Base-by-base conservation (phyloP, 2,329 filamentous ascomycete genomes). In the Dendryphion nanum region DNA sequence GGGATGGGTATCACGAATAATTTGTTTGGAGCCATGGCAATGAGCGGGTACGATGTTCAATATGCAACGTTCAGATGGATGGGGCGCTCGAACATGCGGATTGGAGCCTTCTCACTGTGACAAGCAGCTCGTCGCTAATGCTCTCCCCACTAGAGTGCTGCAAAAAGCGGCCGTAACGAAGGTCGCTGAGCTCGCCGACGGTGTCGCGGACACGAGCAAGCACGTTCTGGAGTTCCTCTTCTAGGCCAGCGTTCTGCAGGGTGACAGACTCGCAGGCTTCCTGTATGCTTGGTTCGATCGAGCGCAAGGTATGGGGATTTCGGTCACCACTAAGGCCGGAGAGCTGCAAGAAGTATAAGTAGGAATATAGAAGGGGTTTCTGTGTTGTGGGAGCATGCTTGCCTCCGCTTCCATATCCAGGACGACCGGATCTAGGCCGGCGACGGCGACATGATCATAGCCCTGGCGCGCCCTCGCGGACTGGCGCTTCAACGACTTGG, bases 181-280 rank as follows among this genome's bases (percentile, higher is more conserved):
- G 73, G 64, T 94, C 87, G 63, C 88, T 94, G 60, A 95, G 70
- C 33, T 78, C 80, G 20, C 84, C 84, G 13, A 93, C 77, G 0
- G 77, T 83, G 39, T 80, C 75, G 47, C 76, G 75, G 35, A 93
- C 76, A 8, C 79, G 77, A 4, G 76, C 71, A 5, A 85, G 64
- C 3, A 89, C 68, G 2, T 63, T 61, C 1, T 74, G 72, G 37
- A 85, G 80, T 49, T 91, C 83, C 21, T 76, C 70, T 50, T 87
- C 78, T 4, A 90, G 71, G 26, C 70, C 72, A 41, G 74, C 70
- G 38, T 91, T 79, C 56, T 93, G 84, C 15, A 73, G 73, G 55
- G 89, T 79, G 18, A 95, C 68, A 42, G 80, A 78, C 13, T 70
- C 64, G 28, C 77, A 76, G 3, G 89, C 86, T 33, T 74, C 71